These are phyloP conservation scores for Penicillium subrubescens DNA, from an alignment of 495 filamentous ascomycete species.

Conservation along the genomic window DNA sequence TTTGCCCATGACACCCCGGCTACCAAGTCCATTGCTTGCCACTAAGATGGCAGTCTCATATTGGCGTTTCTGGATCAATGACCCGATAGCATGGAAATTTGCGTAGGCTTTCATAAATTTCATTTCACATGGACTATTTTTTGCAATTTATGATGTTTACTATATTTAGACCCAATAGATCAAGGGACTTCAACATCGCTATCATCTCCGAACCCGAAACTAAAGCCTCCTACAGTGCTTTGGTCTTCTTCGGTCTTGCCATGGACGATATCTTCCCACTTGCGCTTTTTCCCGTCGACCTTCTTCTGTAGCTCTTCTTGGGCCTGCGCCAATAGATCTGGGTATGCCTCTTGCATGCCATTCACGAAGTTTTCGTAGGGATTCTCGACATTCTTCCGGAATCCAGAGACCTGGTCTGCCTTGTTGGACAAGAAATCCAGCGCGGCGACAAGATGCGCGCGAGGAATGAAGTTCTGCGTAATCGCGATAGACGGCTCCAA, in stretches of 20 bases:
- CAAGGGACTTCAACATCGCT: slow-evolving; percentile 59
- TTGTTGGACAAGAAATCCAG: slow-evolving; percentile 83
- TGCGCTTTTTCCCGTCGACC: slow-evolving; percentile 68
- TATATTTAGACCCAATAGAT: slow-evolving; percentile 13
- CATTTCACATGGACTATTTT: slow-evolving; percentile 2
- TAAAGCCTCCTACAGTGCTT: slow-evolving; percentile 63
- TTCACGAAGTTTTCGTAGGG: slow-evolving; percentile 77
- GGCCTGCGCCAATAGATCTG: slow-evolving; percentile 65
- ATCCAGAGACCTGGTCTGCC: slow-evolving; percentile 83
- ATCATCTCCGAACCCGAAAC: slow-evolving; percentile 78
- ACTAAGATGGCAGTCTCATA: slow-evolving; percentile 49
- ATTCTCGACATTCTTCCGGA: slow-evolving; percentile 70
- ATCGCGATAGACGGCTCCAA: slow-evolving; percentile 80
- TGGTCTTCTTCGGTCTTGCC: slow-evolving; percentile 43
- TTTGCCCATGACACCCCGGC: slow-evolving; percentile 72
- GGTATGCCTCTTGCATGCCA: slow-evolving; percentile 62
- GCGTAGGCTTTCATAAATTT: slow-evolving; percentile 3
- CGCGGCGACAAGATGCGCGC: slow-evolving; percentile 69
- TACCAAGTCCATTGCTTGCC: slow-evolving; percentile 87
- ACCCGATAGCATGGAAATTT: not conserved
- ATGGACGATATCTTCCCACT: slow-evolving; percentile 78
- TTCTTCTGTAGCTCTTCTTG: slow-evolving; percentile 64
- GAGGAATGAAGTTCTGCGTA: slow-evolving; percentile 95
- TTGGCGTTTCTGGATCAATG: not conserved
- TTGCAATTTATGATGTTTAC: not conserved